Base-by-base conservation (phyloP, 2,329 filamentous ascomycete genomes). In the Aureobasidium namibiae region DNA sequence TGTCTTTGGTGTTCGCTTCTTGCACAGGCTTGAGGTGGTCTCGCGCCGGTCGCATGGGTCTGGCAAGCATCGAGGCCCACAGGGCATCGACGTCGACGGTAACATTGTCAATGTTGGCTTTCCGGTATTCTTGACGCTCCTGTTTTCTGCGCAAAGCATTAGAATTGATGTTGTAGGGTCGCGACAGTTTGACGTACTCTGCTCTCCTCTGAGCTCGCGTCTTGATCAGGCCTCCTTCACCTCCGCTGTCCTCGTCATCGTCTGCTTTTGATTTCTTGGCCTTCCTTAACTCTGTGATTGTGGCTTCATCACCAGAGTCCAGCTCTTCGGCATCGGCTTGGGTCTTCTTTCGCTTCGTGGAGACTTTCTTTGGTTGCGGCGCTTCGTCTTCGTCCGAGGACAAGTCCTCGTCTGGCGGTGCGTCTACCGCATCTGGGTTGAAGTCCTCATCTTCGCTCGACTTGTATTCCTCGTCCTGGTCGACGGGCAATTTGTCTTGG, bases 221-320 rank as follows among this genome's bases (percentile, higher is more conserved):
- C 63, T 76, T 77, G 33, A 82, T 77, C 62, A 81, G 75, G 0
- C 78, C 78, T 10, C 78, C 78, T 21, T 76, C 72, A 5, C 75
- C 79, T 14, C 73, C 76, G 57, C 74, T 77, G 4, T 70, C 74
- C n/a, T 73, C 65, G 29, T 65, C 59, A 24, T 68, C 66, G 14
- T 61, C 62, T n/a, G 71, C 73, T 65, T 72, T 74, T 41, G 69
- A 69, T 63, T 74, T 78, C 59, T 67, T 70, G 24, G 63, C 64
- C 9, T 59, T 49, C 60, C 74, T 75, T 16, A 73, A 75, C 62
- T 77, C 80, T 58, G 71, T 71, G 42, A 83, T 81, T n/a, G 78
- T 82, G 8, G 72, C 76, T 64, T 83, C 81, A 64, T 83, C 81
- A 3, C 81, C 81, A 9, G 80, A 82, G 60, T 82, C 78, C 4